Evolutionary conservation across 2,329 filamentous ascomycete species (phyloP).

Genomic region (Stagonosporopsis rhizophila): DNA sequence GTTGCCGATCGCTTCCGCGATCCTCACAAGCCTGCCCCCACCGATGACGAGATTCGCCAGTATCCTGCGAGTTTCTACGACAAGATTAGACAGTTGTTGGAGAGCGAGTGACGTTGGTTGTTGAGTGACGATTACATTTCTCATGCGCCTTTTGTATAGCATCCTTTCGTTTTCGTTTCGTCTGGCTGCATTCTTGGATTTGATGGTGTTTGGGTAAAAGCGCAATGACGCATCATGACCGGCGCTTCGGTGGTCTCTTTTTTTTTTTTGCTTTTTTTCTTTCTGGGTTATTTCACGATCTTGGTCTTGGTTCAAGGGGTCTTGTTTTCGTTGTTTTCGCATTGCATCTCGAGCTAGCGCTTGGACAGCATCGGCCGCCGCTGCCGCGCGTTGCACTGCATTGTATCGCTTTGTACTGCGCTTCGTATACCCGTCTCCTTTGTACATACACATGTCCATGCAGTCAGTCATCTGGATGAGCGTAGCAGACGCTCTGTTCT

Average conservation of each 20-base stretch:
- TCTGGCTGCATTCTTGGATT: neutral
- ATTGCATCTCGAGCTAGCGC: neutral
- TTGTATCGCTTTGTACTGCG: neutral
- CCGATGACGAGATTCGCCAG: conserved; percentile 60
- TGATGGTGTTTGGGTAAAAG: neutral
- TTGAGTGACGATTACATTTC: too few species aligned
- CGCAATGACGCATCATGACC: neutral
- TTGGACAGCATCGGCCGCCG: too few species aligned
- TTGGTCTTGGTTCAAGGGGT: neutral
- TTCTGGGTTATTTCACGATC: neutral
- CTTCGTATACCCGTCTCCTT: neutral
- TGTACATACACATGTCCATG: neutral
- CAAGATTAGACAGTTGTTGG: conserved; percentile 54
- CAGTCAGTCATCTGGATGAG: too few species aligned
- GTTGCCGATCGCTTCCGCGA: conserved; percentile 67
- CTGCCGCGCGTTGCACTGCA: neutral
- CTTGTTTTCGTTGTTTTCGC: neutral
- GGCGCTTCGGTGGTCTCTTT: neutral
- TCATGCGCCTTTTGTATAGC: neutral
- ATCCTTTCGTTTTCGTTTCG: neutral
- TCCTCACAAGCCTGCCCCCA: conserved; percentile 59
- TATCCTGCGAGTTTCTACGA: conserved; percentile 58
- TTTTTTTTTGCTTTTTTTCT: too few species aligned
- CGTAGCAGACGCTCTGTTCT: too few species aligned
- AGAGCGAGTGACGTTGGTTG: conserved; percentile 23